Conservation (phyloP, 2,329 filamentous ascomycete species). For the Xylariaceae sp. region DNA sequence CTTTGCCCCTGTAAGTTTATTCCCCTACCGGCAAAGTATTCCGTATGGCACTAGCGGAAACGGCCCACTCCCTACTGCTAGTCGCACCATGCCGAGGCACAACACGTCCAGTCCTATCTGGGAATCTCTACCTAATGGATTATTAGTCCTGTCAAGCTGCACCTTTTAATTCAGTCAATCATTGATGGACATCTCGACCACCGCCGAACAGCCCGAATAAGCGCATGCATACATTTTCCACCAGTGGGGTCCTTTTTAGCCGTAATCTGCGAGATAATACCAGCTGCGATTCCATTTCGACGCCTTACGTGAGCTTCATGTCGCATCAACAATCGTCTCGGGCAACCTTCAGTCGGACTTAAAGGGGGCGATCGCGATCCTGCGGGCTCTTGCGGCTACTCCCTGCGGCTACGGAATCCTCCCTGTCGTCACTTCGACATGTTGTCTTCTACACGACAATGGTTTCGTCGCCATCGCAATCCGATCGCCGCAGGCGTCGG, state of each 20-base stretch:
- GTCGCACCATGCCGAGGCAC: constrained; percentile 31
- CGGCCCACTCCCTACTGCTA: neutral
- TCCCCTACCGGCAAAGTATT: neutral
- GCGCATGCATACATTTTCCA: neutral
- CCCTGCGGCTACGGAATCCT: no score
- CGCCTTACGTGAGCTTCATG: constrained; percentile 16
- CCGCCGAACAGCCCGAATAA: constrained; percentile 10
- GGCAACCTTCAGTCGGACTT: neutral
- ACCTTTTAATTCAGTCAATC: neutral
- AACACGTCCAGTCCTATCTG: constrained; percentile 1
- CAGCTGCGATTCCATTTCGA: neutral
- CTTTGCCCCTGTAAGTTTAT: neutral
- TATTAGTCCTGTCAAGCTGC: constrained; percentile 15
- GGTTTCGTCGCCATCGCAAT: constrained; percentile 87
- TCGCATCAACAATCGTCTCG: constrained; percentile 4
- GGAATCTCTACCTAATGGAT: no score
- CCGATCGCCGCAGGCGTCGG: constrained; percentile 83
- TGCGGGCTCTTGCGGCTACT: neutral
- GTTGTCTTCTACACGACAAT: constrained; percentile 72
- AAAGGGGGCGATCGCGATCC: neutral
- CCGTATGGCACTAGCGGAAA: neutral
- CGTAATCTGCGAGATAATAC: neutral
- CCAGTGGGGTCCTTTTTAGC: neutral
- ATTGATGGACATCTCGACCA: constrained; percentile 7
- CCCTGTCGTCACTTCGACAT: constrained; percentile 36